Conservation (phyloP, 2,329 filamentous ascomycete genomes). For the Colletotrichum cuscutae region DNA sequence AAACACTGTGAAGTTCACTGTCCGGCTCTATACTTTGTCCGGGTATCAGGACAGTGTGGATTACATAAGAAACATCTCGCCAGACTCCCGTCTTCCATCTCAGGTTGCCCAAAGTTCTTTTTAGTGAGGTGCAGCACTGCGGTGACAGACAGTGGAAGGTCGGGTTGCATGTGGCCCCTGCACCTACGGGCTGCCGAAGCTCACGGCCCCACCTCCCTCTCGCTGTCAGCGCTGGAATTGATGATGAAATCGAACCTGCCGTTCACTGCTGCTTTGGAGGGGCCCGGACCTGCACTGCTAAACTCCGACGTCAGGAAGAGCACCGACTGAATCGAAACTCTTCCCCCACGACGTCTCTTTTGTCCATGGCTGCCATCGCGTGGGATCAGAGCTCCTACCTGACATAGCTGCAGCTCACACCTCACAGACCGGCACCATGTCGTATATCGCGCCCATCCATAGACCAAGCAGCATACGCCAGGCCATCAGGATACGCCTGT, state of each 20-base stretch:
- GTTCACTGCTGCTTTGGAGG: background rate
- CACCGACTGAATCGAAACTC: slow-evolving; percentile 6
- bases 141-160: background rate
- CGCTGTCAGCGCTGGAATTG: slow-evolving; percentile 3
- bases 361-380: slow-evolving; percentile 20
- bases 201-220: background rate
- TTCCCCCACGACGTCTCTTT: background rate
- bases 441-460: slow-evolving; percentile 95
- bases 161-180: background rate
- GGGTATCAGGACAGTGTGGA: background rate
- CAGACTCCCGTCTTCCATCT: too few relatives aligned
- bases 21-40: background rate
- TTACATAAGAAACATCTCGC: background rate
- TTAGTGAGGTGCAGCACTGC: background rate
- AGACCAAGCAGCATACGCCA: slow-evolving; percentile 90
- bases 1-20: background rate
- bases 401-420: slow-evolving; percentile 4
- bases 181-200: background rate
- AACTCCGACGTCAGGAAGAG: slow-evolving; percentile 27
- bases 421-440: slow-evolving; percentile 67
- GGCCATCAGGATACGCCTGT: slow-evolving; percentile 81
- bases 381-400: slow-evolving; percentile 28
- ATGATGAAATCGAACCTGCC: slow-evolving; percentile 26
- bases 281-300: slow-evolving; percentile 26
- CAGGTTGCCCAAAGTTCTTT: background rate